These are phyloP conservation scores for Solanum paucissectum DNA, from an alignment of 257 asterid genomes.

Conservation along the genomic window DNA sequence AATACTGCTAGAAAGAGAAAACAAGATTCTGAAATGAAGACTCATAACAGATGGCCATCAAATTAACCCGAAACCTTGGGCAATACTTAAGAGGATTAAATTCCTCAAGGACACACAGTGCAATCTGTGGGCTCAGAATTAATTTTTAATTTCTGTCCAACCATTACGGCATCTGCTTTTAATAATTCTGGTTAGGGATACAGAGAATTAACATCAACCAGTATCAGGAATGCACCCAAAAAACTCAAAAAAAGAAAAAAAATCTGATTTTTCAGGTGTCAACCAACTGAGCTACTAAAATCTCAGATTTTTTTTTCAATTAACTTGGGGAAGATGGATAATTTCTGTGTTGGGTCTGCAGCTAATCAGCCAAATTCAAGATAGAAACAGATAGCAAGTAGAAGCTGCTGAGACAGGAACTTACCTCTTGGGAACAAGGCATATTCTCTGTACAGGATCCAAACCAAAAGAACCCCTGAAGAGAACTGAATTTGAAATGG, in stretches of 20 bases:
- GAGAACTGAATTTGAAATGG: slow-evolving; percentile 30
- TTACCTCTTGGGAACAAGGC: slow-evolving; percentile 38
- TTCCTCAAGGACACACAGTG: neutral
- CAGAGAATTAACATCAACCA: neutral
- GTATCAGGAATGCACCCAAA: neutral
- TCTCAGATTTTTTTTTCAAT: neutral
- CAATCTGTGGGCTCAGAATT: neutral
- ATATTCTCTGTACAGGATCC: slow-evolving; percentile 46
- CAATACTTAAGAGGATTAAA: neutral
- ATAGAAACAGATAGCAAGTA: neutral
- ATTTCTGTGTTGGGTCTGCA: neutral
- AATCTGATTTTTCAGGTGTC: neutral
- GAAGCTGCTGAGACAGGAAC: neutral
- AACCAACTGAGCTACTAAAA: neutral
- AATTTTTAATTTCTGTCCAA: neutral
- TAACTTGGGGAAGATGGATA: neutral
- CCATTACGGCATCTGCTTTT: neutral
- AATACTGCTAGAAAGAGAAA: neutral
- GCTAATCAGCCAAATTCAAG: slow-evolving; percentile 1
- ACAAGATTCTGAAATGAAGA: neutral
- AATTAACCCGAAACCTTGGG: neutral
- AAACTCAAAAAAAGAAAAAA: neutral
- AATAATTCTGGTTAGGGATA: neutral
- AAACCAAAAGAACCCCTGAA: slow-evolving; percentile 30
- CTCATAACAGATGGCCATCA: neutral